Percentiles rank a stretch among this genome's conserved stretches.
Conservation (phyloP, 192 early-diverging fungal genomes). For the Dissophora globulifera region DNA sequence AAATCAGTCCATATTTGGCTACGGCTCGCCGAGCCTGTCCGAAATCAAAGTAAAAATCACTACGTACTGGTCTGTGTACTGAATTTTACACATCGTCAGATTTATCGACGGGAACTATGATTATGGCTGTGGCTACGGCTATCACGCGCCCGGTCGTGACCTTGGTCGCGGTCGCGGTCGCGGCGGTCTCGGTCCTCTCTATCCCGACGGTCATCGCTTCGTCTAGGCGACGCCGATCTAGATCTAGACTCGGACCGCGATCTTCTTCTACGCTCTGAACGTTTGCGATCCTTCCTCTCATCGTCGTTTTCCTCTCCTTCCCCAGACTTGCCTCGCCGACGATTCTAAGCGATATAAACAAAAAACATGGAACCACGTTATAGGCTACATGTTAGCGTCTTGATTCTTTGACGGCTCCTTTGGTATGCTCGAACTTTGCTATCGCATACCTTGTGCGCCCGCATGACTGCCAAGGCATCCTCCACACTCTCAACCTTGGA, state of each 20-base stretch:
- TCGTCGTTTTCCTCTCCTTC: conserved; percentile 3
- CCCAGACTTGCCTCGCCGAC: background rate
- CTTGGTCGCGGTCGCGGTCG: background rate
- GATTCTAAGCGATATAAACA: conserved; percentile 4
- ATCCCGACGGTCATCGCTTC: background rate
- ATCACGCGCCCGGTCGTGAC: too few relatives aligned
- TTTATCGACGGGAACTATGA: background rate
- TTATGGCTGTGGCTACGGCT: background rate
- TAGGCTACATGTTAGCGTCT: background rate
- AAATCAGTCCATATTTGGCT: too few relatives aligned
- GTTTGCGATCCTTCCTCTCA: conserved; percentile 6
- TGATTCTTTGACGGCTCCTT: background rate
- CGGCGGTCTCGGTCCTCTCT: background rate
- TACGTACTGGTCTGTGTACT: too few relatives aligned
- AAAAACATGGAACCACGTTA: too few relatives aligned
- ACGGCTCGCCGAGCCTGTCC: too few relatives aligned
- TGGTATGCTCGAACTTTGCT: too few relatives aligned
- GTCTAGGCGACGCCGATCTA: conserved; percentile 13
- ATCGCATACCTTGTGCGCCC: conserved; percentile 34
- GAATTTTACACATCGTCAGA: too few relatives aligned
- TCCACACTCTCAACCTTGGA: conserved; percentile 45
- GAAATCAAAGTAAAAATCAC: too few relatives aligned
- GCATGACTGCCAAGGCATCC: conserved; percentile 46
- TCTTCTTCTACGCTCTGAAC: background rate
- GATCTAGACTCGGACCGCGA: conserved; percentile 17